Conservation (phyloP, 805 yeast species). For the Yarrowia osloensis region DNA sequence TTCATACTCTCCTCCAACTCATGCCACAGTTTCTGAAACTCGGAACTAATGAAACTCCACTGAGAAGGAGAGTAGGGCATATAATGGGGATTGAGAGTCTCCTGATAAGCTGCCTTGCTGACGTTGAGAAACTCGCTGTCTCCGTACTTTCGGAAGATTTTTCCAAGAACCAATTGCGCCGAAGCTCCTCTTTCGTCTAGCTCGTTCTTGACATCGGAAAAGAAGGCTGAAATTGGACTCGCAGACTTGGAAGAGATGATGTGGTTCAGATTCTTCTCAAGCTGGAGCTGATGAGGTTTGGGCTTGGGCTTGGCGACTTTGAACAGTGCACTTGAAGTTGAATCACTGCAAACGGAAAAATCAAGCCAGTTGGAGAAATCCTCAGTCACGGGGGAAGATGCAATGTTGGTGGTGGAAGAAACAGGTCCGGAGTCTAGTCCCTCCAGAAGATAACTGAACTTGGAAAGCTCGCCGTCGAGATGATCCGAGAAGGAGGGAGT, state of each 20-base stretch:
- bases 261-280: neutral
- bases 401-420: neutral
- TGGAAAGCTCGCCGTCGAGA: neutral
- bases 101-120: neutral
- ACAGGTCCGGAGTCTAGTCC: neutral
- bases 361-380: neutral
- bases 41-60: neutral
- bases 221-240: neutral
- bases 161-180: neutral
- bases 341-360: neutral
- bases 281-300: no score
- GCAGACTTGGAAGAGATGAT: neutral
- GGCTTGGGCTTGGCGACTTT: neutral
- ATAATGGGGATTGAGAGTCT: neutral
- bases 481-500: no score
- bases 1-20: neutral
- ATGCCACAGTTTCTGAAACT: neutral
- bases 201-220: neutral
- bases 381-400: neutral
- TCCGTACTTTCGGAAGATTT: neutral
- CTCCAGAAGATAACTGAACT: neutral
- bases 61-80: constrained; percentile 25
- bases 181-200: neutral
- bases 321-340: neutral
- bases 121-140: neutral